Evolutionary conservation across 176 grass and related monocot genomes (phyloP).

Genomic region (Stipa capillata): DNA sequence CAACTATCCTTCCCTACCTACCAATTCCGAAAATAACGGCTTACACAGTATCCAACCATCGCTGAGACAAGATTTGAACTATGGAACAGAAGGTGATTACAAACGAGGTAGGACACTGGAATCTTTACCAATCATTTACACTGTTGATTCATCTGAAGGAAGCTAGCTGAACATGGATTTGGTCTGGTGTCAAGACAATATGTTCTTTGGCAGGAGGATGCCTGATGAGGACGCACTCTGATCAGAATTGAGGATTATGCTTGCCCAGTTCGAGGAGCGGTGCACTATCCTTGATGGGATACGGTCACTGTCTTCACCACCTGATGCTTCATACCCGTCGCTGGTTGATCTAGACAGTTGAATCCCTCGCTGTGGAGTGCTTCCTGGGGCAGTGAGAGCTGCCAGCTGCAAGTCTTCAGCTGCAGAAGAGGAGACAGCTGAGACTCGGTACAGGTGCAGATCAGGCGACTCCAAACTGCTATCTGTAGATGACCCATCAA

Average conservation of each 20-base stretch:
- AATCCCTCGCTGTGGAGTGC: conserved; percentile 52
- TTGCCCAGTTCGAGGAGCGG: conserved; percentile 88
- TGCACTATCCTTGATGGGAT: conserved; percentile 94
- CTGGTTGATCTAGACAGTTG: conserved; percentile 82
- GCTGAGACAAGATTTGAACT: neutral
- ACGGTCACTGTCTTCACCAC: conserved; percentile 92
- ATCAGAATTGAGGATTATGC: conserved; percentile 46
- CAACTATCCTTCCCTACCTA: neutral
- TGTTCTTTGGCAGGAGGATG: conserved; percentile 28
- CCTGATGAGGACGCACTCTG: conserved; percentile 32
- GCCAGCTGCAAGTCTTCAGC: conserved; percentile 60
- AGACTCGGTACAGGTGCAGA: conserved; percentile 70
- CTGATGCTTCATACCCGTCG: conserved; percentile 97
- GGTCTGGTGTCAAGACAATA: conserved; percentile 17
- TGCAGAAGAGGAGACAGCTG: conserved; percentile 71
- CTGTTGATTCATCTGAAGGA: conserved; percentile 26
- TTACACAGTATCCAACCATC: no score
- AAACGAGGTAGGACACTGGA: neutral
- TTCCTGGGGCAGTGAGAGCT: conserved; percentile 29
- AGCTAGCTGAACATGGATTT: conserved; percentile 12
- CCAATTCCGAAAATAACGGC: neutral
- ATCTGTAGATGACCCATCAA: conserved; percentile 70
- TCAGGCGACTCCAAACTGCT: conserved; percentile 95
- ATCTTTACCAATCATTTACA: conserved; percentile 26
- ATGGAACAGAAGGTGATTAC: neutral